Evolutionary conservation across 2,329 filamentous ascomycete species (phyloP).

Genomic region (Aspergillus sp.): DNA sequence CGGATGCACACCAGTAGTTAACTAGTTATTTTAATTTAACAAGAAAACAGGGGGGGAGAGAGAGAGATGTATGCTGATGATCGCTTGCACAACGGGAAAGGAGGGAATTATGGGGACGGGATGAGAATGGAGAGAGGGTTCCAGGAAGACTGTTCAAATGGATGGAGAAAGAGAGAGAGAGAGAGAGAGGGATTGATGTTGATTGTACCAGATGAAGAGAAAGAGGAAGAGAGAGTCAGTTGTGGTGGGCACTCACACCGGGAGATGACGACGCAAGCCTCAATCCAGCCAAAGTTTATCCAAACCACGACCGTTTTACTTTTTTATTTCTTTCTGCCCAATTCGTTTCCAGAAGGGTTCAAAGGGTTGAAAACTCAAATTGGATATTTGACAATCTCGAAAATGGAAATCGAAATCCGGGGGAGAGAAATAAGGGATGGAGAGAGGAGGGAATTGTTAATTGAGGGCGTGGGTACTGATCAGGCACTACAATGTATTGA

Average conservation of each 20-base stretch:
- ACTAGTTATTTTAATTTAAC: no score
- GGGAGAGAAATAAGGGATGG: neutral
- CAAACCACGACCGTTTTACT: neutral
- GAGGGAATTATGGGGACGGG: neutral
- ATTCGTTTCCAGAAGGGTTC: neutral
- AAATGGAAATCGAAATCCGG: neutral
- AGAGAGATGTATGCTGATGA: neutral
- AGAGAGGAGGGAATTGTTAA: no score
- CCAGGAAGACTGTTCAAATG: no score
- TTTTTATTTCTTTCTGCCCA: neutral
- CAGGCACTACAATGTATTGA: no score
- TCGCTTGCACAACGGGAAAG: neutral
- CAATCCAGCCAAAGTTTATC: neutral
- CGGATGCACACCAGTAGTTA: no score
- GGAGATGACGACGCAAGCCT: neutral
- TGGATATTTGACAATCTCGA: no score
- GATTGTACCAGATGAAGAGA: constrained; percentile 1
- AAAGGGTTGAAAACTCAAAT: neutral
- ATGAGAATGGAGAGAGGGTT: no score
- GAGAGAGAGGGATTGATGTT: no score
- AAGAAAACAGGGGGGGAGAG: neutral
- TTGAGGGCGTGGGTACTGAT: neutral
- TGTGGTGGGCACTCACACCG: neutral
- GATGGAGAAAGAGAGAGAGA: constrained; percentile 10
- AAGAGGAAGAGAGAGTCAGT: neutral